Percentiles rank a stretch among this genome's conserved stretches.
phyloP scores from a whole-genome alignment of 1,284 basidiomycete species.

The Somion occarium region DNA sequence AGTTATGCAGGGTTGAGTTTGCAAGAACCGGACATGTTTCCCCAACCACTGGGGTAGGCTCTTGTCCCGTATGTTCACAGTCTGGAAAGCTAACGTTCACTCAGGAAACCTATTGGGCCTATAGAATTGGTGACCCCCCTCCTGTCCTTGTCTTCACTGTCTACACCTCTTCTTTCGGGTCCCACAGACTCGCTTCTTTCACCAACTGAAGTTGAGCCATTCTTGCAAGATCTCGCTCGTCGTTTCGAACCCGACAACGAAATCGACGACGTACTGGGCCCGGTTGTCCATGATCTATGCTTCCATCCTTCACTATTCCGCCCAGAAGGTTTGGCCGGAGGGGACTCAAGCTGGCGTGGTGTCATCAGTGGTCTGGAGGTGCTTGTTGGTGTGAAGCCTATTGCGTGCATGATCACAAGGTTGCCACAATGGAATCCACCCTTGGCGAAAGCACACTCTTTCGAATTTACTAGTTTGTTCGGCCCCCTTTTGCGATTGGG shows the following conservation, averaged over 20 bases:
- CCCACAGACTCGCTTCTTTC: conserved; percentile 35
- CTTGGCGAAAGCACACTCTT: conserved; percentile 49
- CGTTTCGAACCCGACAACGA: conserved; percentile 56
- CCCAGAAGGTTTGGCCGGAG: conserved; percentile 62
- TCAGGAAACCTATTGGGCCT: conserved; percentile 66
- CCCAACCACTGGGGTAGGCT: conserved; percentile 72
- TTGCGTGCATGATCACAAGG: conserved; percentile 75
- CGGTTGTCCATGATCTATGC: conserved; percentile 54
- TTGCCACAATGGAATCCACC: conserved; percentile 70
- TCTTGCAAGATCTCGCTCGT: conserved; percentile 65
- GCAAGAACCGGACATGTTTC: conserved; percentile 94
- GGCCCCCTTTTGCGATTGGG: conserved; percentile 81
- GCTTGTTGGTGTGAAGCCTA: conserved; percentile 76
- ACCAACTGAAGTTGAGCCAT: conserved; percentile 60
- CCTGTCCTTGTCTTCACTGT: conserved; percentile 62
- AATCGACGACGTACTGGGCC: conserved; percentile 37
- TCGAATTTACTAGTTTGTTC: conserved; percentile 66
- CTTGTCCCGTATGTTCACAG: background rate
- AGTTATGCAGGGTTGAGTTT: conserved; percentile 89
- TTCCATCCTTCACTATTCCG: conserved; percentile 59
- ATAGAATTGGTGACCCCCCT: conserved; percentile 75
- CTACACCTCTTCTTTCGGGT: conserved; percentile 55
- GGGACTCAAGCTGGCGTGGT: conserved; percentile 80
- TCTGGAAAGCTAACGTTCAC: conserved; percentile 11
- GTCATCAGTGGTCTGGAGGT: conserved; percentile 80